Evolutionary conservation across 805 yeast species (phyloP).

Genomic region (Candida berthetii): DNA sequence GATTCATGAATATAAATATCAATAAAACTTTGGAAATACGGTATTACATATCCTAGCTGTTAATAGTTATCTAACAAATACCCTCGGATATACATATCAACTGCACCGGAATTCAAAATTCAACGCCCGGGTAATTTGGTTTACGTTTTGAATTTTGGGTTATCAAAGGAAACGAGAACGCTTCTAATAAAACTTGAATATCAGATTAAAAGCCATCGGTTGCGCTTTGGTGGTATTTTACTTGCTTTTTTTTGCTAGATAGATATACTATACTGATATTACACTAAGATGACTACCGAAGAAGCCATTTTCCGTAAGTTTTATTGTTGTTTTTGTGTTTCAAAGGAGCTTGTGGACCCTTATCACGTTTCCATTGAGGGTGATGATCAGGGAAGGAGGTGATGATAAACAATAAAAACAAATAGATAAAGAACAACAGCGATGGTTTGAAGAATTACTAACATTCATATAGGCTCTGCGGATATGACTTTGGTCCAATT

Average conservation of each 20-base stretch:
- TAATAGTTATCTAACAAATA: no score
- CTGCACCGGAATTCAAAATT: not conserved
- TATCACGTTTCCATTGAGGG: not conserved
- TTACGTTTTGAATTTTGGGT: not conserved
- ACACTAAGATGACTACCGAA: slow-evolving; percentile 18
- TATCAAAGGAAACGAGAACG: not conserved
- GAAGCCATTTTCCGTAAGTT: slow-evolving; percentile 36
- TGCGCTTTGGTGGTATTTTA: not conserved
- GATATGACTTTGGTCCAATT: slow-evolving; percentile 94
- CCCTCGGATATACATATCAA: not conserved
- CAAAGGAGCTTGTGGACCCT: not conserved
- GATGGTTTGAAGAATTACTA: slow-evolving; percentile 2
- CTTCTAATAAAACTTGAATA: no score
- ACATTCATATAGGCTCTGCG: slow-evolving; percentile 61
- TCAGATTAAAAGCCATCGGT: not conserved
- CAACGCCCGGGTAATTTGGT: not conserved
- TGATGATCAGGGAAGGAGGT: no score
- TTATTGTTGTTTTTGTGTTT: not conserved
- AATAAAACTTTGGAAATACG: no score
- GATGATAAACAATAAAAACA: not conserved
- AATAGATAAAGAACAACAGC: not conserved
- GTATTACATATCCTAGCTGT: no score
- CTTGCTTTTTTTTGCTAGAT: no score
- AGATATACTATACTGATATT: not conserved
- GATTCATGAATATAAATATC: no score